Evolutionary conservation across 352 stramenopile genomes (phyloP), one percentile per base, ranked within the genome.

Genomic region (Albugo candida): DNA sequence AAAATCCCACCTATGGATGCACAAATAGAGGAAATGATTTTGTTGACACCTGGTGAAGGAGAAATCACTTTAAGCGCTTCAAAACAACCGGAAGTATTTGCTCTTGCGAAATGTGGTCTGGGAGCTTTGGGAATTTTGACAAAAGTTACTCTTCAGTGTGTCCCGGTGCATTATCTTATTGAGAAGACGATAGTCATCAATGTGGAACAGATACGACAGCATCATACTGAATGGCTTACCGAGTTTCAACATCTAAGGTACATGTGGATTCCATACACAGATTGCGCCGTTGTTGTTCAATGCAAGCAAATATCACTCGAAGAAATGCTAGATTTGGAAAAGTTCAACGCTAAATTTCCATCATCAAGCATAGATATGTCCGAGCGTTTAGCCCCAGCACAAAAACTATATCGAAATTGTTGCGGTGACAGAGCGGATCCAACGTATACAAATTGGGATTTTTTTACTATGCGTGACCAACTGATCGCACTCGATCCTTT

Each of bases 261-360:
- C 72, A 98, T 99, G 94, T 99, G 94, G 94, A 96, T 98, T 53
- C 95, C 95, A 11, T 96, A 97, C 68, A 96, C 87, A 5, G 93
- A 98, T 53, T 64, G 72, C 0, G 76, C 97, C 36, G 83, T 97
- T 0, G 87, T 97, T 35, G 93, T 98, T 16, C 92, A 94, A 37
- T 91, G 75, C 35, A 68, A 81, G 48, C 64, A 57, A 20, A 67
- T 74, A 47, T 60, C 64, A 40, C 60, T 73, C 21, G 57, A 67
- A 24, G 65, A 82, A 3, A 31, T 8, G 24, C 24, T 31, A 31
- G 24, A 31, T 10, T 31, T 31, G 24, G 55, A 52, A 2, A 45
- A 36, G 34, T 53, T 51, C 24, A 54, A 66, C 8, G 53, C 57
- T 13, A 62, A 60, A 47, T 82, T 68, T 39, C 68, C 67, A 5